Evolutionary conservation across 2,329 filamentous ascomycete genomes (phyloP), one percentile per base, ranked within the genome.

Genomic region (Ploettnerulaceae sp.): DNA sequence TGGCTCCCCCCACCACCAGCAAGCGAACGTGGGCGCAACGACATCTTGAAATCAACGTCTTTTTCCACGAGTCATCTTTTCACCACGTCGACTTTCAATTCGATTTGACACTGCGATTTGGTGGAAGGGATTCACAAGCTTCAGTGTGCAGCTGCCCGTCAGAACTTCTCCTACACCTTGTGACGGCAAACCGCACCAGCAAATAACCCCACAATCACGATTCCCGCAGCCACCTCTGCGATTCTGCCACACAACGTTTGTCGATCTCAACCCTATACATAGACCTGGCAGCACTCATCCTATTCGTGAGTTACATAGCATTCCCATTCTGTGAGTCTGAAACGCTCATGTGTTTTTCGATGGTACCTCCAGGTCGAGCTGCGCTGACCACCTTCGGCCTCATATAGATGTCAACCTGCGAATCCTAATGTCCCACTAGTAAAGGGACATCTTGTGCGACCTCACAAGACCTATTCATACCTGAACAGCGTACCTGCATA

Each of bases 381-480:
- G 31, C 24, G 41, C 41, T 44, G 41, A 44, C 32, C 22, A 47
- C 44, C 35, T 33, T 48, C 29, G 15, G 14, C 42, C 35, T 37
- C 49, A 43, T 18, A 47, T 51, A 60, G 57, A 62, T 61, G 56
- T 60, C 53, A 45, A 57, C 36, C 45, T 49, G 47, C 47, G 37
- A 51, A 52, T 41, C 52, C 48, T 61, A 50, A 60, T 48, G 60
- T 63, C 58, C 53, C 57, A 59, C 61, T 59, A 55, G 55, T 58
- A 44, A 51, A 51, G 44, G 32, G 38, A 41, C 37, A 54, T 52
- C 51, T 58, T 61, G 61, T 64, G 57, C 57, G 48, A 63, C 60
- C 53, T 34, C 46, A 42, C 22, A 44, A 50, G 48, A 51, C 47
- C 48, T 49, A 54, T 51, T 37, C 40, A 43, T 53, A 52, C 37